These are phyloP conservation scores for Citrus trifoliata DNA, from an alignment of 345 rosid genomes.

Conservation along the genomic window DNA sequence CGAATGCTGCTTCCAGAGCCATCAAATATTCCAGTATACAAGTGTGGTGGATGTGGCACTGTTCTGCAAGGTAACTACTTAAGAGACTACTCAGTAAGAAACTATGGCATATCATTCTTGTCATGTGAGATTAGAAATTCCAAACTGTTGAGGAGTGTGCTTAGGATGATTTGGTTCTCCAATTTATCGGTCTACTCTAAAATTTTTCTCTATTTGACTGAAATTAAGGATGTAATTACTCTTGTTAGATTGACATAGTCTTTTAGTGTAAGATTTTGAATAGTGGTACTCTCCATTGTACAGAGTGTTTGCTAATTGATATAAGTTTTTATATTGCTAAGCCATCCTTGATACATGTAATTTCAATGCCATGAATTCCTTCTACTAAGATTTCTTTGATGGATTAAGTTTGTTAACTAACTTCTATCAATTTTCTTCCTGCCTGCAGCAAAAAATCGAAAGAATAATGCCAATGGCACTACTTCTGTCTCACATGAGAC, in stretches of 20 bases:
- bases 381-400: neutral
- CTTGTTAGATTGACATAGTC: neutral
- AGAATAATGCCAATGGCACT: conserved; percentile 23
- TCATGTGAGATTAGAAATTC: neutral
- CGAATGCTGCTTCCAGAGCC: conserved; percentile 52
- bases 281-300: neutral
- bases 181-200: neutral
- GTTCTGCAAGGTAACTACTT: conserved; percentile 59
- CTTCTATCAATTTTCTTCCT: conserved; percentile 14
- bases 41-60: conserved; percentile 64
- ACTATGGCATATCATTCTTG: neutral
- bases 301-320: neutral
- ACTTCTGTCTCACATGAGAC: conserved; percentile 26
- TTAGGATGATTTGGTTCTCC: neutral
- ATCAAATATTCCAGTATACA: conserved; percentile 50
- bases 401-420: neutral
- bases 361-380: neutral
- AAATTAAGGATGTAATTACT: neutral
- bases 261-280: neutral
- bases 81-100: neutral
- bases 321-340: neutral
- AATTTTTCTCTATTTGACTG: neutral
- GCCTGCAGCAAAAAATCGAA: conserved; percentile 53
- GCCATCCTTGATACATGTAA: neutral
- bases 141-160: neutral